Evolutionary conservation across 768 basidiomycete genomes (phyloP).

Genomic region (Leccinum truebloodii): DNA sequence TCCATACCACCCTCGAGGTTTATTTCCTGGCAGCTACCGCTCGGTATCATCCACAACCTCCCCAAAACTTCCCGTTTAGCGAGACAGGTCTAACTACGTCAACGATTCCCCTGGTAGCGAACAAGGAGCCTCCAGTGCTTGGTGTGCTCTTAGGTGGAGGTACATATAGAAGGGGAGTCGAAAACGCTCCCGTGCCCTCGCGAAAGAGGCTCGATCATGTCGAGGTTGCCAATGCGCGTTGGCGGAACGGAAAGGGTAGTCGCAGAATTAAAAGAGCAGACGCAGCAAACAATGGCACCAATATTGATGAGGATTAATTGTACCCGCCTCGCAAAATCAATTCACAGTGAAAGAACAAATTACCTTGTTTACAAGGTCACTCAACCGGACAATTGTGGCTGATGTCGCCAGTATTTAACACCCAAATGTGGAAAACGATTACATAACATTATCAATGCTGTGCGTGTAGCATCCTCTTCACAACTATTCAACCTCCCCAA

Average conservation of each 20-base stretch:
- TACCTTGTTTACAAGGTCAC: not conserved
- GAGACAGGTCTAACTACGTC: constrained; percentile 23
- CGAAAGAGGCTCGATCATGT: constrained; percentile 70
- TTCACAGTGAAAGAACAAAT: constrained; percentile 3
- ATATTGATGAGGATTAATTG: constrained; percentile 9
- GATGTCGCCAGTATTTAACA: too few species aligned
- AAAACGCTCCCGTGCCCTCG: constrained; percentile 66
- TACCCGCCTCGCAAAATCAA: not conserved
- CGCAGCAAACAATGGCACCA: not conserved
- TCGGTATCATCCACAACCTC: constrained; percentile 47
- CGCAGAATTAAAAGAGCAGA: constrained; percentile 42
- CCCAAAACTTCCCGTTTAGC: constrained; percentile 39
- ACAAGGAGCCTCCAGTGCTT: constrained; percentile 31
- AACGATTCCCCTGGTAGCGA: constrained; percentile 18
- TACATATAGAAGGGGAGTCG: constrained; percentile 54
- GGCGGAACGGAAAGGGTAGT: constrained; percentile 66
- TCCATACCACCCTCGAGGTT: constrained; percentile 61
- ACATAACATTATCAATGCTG: too few species aligned
- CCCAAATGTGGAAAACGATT: too few species aligned
- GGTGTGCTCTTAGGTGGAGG: constrained; percentile 76
- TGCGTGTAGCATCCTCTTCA: too few species aligned
- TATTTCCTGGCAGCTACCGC: constrained; percentile 65
- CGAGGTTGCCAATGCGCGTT: constrained; percentile 76
- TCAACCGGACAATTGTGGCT: too few species aligned
- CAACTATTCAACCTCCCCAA: too few species aligned